Percentiles rank a stretch among this genome's conserved stretches.
Evolutionary conservation across 139 green algal species (phyloP).

Genomic region (Trebouxia sp.): DNA sequence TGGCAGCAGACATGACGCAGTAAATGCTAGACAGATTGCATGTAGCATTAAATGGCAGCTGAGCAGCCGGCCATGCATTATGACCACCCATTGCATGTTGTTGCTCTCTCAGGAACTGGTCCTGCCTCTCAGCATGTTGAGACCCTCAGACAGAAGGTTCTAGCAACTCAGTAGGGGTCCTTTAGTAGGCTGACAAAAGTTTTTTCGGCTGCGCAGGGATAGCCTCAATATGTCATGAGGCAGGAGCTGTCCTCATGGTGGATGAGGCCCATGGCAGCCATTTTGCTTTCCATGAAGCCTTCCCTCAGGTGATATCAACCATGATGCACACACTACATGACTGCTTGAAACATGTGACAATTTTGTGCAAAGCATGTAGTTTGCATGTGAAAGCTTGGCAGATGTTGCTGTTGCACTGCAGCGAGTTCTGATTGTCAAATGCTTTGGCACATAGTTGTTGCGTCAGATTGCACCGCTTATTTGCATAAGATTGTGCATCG

Average conservation of each 20-base stretch:
- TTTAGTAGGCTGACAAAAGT: too few relatives aligned
- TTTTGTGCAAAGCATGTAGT: background rate
- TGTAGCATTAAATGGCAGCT: too few relatives aligned
- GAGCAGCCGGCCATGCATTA: too few relatives aligned
- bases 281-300: constrained; percentile 60
- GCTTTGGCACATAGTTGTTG: background rate
- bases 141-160: too few relatives aligned
- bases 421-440: background rate
- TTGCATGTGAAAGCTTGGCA: background rate
- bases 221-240: constrained; percentile 60
- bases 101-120: too few relatives aligned
- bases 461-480: background rate
- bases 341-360: too few relatives aligned
- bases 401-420: background rate
- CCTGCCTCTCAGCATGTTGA: too few relatives aligned
- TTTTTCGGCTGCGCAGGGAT: too few relatives aligned
- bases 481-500: background rate
- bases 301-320: constrained; percentile 39
- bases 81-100: too few relatives aligned
- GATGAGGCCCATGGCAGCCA: constrained; percentile 93
- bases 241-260: constrained; percentile 77
- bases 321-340: too few relatives aligned
- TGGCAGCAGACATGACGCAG: too few relatives aligned
- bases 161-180: background rate
- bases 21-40: too few relatives aligned